Base-by-base conservation (phyloP, 805 yeast species). In the Spathaspora passalidarum region DNA sequence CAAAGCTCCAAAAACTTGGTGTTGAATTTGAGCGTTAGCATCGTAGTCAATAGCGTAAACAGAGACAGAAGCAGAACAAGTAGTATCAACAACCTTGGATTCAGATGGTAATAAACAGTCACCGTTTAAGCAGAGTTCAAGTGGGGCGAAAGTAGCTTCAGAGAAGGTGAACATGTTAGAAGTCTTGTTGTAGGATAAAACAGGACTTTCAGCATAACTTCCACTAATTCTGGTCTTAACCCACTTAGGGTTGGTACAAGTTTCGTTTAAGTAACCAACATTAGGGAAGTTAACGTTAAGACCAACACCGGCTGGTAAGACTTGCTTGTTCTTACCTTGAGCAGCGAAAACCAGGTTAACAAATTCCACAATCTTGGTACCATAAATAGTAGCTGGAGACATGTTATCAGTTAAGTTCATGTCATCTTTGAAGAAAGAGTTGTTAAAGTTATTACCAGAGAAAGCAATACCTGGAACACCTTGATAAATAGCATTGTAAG, bases 381-480 rank as follows among this genome's bases (percentile, higher is more conserved):
- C 67, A 52, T 74, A 72, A 45, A 78, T 76, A 60, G 76, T 76
- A 34, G 73, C 61, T 38, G 76, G 66, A 40, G 65, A 65, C 35
- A 54, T 48, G 40, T 71, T 59, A 55, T 76, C 75, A 23, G 66
- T 67, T 44, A 56, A 50, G 55, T 69, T 66, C 49, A 74, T 63
- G 42, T 62, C 58, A 57, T 77, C 81, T 56, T 68, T 63, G 65
- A 57, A 74, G 62, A 72, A 76, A 14, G 81, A 71, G 61, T 77
- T 76, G 66, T 75, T 75, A 11, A 56, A 17, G 54, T 74, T 73
- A 32, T 79, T 63, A 41, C 80, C 81, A n/a, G 79, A 73, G 58
- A 77, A 67, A 7, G 81, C 81, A 56, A 76, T 58, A 5, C 76
- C 77, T 29, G 81, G 76, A 49, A 67, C 51, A 19, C 77, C 78